These are phyloP conservation scores for Penicillium desertorum DNA, from an alignment of 495 filamentous ascomycete species.

Conservation along the genomic window DNA sequence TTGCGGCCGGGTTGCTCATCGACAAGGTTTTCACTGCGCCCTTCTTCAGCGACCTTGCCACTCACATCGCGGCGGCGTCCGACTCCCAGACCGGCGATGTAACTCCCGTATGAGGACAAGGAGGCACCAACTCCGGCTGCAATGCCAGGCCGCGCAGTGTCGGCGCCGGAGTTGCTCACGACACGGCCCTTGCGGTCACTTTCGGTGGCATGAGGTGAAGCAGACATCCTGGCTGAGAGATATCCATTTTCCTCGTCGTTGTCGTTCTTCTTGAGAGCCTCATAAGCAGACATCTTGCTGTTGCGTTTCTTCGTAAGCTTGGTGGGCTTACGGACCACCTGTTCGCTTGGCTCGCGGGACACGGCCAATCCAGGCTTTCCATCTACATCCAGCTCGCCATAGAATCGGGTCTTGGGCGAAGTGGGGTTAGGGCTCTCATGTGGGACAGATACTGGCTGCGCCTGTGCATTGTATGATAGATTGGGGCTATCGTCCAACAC, in stretches of 20 bases:
- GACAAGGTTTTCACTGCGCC: slow-evolving; percentile 50
- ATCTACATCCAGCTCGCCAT: slow-evolving; percentile 36
- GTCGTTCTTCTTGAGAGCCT: slow-evolving; percentile 39
- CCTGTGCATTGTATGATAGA: slow-evolving; percentile 30
- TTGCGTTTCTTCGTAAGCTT: slow-evolving; percentile 37
- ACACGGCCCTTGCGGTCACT: slow-evolving; percentile 49
- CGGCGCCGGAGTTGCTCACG: slow-evolving; percentile 54
- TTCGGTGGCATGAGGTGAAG: slow-evolving; percentile 34
- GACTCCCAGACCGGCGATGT: slow-evolving; percentile 51
- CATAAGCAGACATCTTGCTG: slow-evolving; percentile 38
- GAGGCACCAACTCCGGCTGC: slow-evolving; percentile 27
- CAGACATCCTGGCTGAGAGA: slow-evolving; percentile 6
- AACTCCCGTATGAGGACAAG: slow-evolving; percentile 56
- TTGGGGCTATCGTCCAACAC: slow-evolving; percentile 40
- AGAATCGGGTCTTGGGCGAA: slow-evolving; percentile 36
- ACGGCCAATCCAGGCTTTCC: slow-evolving; percentile 25
- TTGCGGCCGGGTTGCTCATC: slow-evolving; percentile 16
- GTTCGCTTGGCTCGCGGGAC: slow-evolving; percentile 28
- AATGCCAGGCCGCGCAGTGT: slow-evolving; percentile 21
- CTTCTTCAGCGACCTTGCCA: slow-evolving; percentile 84
- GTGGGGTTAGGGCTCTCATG: slow-evolving; percentile 21
- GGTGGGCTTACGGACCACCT: slow-evolving; percentile 26
- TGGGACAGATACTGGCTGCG: slow-evolving; percentile 16
- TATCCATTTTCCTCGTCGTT: slow-evolving; percentile 27
- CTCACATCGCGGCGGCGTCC: slow-evolving; percentile 67